Base-by-base conservation (phyloP, 2,329 filamentous ascomycete genomes). In the Diaporthe australafricana region DNA sequence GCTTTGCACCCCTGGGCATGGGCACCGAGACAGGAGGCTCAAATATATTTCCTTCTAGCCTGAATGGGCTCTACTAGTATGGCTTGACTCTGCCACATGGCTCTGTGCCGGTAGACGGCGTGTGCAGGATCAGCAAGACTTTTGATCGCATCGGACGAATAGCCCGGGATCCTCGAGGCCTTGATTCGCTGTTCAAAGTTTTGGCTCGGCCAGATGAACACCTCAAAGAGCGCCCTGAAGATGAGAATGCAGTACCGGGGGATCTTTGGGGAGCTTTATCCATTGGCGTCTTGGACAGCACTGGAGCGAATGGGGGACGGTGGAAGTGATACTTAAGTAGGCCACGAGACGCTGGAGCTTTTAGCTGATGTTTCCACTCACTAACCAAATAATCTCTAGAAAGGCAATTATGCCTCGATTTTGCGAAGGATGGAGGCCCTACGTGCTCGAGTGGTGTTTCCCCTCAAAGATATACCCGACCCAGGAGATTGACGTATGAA, bases 1-100 rank as follows among this genome's bases (percentile, higher is more conserved):
- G 83, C 1, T 84, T 84, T 72, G 78, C 78, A 53, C 81, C 83
- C 14, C 75, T 84, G 2, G 78, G 78, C 4, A 76, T 84, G 12
- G 75, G 75, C 20, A 83, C 82, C 4, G 82, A 84, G 70, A 82
- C 81, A 0, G 78, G 80, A 45, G 82, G 82, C 5, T 82, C 81
- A 5, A 74, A 82, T 25, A 81, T 82, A 48, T 79, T 79, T 22
- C 83, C 83, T 7, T 81, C 83, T 14, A 83, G 81, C 68, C 76
- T 80, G 50, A 78, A 79, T 22, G 81, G 76, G 5, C 70, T 84
- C 20, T 84, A n/a, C n/a, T n/a, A n/a, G n/a, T n/a, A 84, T 56
- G 81, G 80, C 7, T 66, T 84, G 42, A 83, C 83, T 63, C 35
- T 74, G 17, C 74, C 74, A 25, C 66, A 65, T n/a, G 66, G 71